These are phyloP conservation scores for Aquilaria agallochum DNA, from an alignment of 441 rosid genomes.

Conservation along the genomic window DNA sequence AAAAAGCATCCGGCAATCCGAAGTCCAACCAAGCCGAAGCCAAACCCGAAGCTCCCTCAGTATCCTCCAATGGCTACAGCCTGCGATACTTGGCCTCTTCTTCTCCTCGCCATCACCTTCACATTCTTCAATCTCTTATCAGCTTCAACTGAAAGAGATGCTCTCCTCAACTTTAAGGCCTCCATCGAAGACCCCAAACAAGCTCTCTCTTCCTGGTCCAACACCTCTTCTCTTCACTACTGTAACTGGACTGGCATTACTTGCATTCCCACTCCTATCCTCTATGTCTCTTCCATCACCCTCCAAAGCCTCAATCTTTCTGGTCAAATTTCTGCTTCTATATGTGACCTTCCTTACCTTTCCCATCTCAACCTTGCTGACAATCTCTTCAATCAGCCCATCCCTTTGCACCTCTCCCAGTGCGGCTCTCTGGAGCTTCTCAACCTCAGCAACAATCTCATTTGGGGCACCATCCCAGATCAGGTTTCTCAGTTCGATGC, in stretches of 20 bases:
- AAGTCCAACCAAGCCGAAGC: constrained; percentile 3
- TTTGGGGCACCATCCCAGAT: constrained; percentile 92
- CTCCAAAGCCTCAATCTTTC: constrained; percentile 86
- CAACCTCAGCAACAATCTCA: constrained; percentile 81
- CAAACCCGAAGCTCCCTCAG: constrained; percentile 15
- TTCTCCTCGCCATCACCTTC: constrained; percentile 32
- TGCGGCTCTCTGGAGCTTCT: constrained; percentile 70
- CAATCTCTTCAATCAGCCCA: constrained; percentile 77
- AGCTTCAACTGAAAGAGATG: constrained; percentile 50
- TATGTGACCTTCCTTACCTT: constrained; percentile 59
- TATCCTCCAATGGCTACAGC: constrained; percentile 53
- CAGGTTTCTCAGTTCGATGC: constrained; percentile 71
- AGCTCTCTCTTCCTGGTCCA: constrained; percentile 74
- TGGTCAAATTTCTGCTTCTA: constrained; percentile 71
- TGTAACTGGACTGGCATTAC: constrained; percentile 92
- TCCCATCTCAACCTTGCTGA: constrained; percentile 69
- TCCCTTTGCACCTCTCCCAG: constrained; percentile 71
- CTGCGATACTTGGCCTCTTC: constrained; percentile 21
- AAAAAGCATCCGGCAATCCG: too few relatives aligned
- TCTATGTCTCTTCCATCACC: constrained; percentile 55
- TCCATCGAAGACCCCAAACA: constrained; percentile 62
- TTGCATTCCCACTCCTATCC: constrained; percentile 42
- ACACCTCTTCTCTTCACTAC: constrained; percentile 42
- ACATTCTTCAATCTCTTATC: constrained; percentile 34
- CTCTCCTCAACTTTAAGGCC: constrained; percentile 67